phyloP scores from a whole-genome alignment of 129 eudicot genomes.

The Flaveria linearis region DNA sequence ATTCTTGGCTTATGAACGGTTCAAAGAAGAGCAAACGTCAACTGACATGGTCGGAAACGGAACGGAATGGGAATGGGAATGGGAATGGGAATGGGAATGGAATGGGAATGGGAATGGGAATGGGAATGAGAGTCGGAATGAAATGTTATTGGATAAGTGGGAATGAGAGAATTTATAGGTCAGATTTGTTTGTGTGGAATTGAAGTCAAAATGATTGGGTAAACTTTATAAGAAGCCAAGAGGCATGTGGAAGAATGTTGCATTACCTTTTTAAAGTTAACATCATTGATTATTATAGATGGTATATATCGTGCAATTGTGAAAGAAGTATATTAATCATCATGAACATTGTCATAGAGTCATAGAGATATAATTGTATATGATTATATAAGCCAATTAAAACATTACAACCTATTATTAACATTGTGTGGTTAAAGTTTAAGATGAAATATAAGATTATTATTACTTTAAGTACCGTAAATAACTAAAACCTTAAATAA shows the following conservation, averaged over 20 bases:
- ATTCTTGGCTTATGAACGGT: slow-evolving; percentile 38
- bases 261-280: background rate
- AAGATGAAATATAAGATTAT: too few relatives aligned
- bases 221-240: slow-evolving; percentile 29
- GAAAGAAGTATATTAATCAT: slow-evolving; percentile 10
- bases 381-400: background rate
- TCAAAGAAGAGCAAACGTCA: slow-evolving; percentile 34
- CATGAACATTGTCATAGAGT: slow-evolving; percentile 6
- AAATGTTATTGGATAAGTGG: background rate
- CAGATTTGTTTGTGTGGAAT: slow-evolving; percentile 33
- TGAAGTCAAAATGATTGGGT: slow-evolving; percentile 37
- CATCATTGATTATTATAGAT: background rate
- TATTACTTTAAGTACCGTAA: too few relatives aligned
- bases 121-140: background rate
- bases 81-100: background rate
- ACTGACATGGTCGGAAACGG: slow-evolving; percentile 25
- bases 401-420: background rate
- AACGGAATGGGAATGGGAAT: background rate
- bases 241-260: slow-evolving; percentile 12
- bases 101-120: background rate
- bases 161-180: slow-evolving; percentile 24
- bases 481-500: too few relatives aligned
- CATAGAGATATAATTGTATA: slow-evolving; percentile 11
- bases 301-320: slow-evolving; percentile 5
- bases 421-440: background rate